phyloP scores from a whole-genome alignment of 495 filamentous ascomycete genomes.

The Neurospora terricola region DNA sequence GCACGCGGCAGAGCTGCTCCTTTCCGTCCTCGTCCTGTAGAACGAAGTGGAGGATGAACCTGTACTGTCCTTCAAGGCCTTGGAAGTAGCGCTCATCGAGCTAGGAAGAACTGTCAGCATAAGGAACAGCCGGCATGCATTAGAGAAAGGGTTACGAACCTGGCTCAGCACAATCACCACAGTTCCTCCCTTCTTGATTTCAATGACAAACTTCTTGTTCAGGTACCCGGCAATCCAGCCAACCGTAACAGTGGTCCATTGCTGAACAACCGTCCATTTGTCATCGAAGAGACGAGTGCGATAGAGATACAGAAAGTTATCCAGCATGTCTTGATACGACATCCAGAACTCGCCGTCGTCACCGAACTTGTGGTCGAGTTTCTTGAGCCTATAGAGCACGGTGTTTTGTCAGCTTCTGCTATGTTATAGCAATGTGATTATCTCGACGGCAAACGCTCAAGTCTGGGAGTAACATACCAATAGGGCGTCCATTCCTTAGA shows the following conservation, averaged over 20 bases:
- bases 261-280: conserved; percentile 55
- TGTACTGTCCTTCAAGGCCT: conserved; percentile 59
- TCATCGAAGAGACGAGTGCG: conserved; percentile 64
- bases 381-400: conserved; percentile 38
- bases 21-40: conserved; percentile 58
- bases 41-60: conserved; percentile 59
- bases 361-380: conserved; percentile 60
- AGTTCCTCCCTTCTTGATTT: conserved; percentile 47
- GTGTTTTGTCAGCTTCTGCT: background rate
- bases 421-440: background rate
- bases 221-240: conserved; percentile 69
- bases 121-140: background rate
- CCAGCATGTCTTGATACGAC: conserved; percentile 48
- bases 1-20: conserved; percentile 62
- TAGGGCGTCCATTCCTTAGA: conserved; percentile 71
- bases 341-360: conserved; percentile 55
- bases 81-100: conserved; percentile 63
- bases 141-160: conserved; percentile 2
- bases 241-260: conserved; percentile 60
- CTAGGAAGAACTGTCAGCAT: conserved; percentile 1
- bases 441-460: background rate
- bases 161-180: conserved; percentile 63
- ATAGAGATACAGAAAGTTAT: conserved; percentile 59
- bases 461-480: conserved; percentile 24
- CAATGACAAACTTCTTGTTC: conserved; percentile 59